These are phyloP conservation scores for Candida tropicalis DNA, from an alignment of 1,139 yeast species.

Conservation along the genomic window DNA sequence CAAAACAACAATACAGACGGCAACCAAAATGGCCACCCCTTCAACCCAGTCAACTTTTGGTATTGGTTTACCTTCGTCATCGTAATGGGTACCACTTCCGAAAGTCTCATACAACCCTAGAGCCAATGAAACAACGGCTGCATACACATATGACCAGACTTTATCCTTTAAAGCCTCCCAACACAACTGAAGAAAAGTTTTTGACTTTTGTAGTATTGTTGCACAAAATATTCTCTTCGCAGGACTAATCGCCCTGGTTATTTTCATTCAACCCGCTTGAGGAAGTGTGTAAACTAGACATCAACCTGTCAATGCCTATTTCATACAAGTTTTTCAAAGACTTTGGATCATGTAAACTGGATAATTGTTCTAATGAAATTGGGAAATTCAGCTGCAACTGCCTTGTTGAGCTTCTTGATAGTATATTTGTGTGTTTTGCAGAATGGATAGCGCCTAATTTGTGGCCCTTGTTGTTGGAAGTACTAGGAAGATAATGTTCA, in stretches of 20 bases:
- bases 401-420: constrained; percentile 10
- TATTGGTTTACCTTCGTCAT: constrained; percentile 69
- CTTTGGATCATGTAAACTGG: constrained; percentile 56
- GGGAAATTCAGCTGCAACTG: constrained; percentile 3
- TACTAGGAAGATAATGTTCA: not conserved
- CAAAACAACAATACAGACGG: constrained; percentile 84
- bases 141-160: constrained; percentile 84
- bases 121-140: constrained; percentile 87
- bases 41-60: constrained; percentile 97
- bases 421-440: constrained; percentile 9
- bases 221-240: constrained; percentile 54
- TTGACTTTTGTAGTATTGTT: constrained; percentile 72
- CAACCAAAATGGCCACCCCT: constrained; percentile 95
- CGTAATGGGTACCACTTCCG: constrained; percentile 78
- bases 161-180: constrained; percentile 90
- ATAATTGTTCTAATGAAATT: constrained; percentile 32
- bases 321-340: constrained; percentile 40
- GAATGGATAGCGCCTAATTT: constrained; percentile 9
- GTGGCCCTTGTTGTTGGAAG: not conserved
- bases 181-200: constrained; percentile 68
- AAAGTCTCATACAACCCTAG: constrained; percentile 91
- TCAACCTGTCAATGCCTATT: constrained; percentile 39
- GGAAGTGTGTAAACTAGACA: constrained; percentile 40
- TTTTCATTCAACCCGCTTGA: constrained; percentile 45
- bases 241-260: constrained; percentile 27